Conservation (phyloP, 164 flowering plant genomes). For the Magnolia kwangsiensis region DNA sequence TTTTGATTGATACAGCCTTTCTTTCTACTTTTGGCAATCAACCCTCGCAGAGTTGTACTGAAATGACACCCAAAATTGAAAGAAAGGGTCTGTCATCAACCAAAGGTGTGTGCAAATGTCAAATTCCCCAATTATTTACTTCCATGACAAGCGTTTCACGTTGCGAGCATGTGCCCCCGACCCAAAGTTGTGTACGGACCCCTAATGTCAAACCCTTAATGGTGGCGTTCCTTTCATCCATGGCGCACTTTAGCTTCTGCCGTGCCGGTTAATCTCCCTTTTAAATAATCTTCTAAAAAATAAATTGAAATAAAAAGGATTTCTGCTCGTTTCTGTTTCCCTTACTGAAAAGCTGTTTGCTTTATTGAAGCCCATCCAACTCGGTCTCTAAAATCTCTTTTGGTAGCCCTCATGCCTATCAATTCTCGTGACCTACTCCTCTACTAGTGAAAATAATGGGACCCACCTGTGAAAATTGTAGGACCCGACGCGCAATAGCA, state of each 20-base stretch:
- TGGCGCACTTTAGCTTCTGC: neutral
- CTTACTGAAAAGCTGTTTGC: slow-evolving; percentile 23
- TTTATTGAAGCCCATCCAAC: slow-evolving; percentile 18
- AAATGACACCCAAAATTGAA: too few relatives aligned
- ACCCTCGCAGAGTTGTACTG: too few relatives aligned
- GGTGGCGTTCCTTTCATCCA: neutral
- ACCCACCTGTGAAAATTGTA: neutral
- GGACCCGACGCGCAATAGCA: neutral
- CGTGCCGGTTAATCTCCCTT: neutral
- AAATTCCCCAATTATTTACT: neutral
- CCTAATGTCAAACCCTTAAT: neutral
- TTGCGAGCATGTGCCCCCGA: slow-evolving; percentile 46
- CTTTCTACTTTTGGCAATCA: too few relatives aligned
- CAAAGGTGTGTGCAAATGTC: neutral
- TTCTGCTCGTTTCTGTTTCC: slow-evolving; percentile 3
- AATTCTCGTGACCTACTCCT: neutral
- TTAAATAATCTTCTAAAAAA: neutral
- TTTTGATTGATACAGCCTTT: too few relatives aligned
- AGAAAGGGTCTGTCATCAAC: too few relatives aligned
- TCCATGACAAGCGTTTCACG: neutral
- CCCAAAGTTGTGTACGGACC: slow-evolving; percentile 13
- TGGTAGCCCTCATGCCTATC: neutral
- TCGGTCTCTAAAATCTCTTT: slow-evolving; percentile 5
- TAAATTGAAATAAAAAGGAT: neutral
- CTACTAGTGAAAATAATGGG: neutral